Percentiles rank a stretch among this genome's conserved stretches.
These are phyloP conservation scores for Naumovozyma dairenensis DNA, from an alignment of 805 yeast species.

Conservation along the genomic window DNA sequence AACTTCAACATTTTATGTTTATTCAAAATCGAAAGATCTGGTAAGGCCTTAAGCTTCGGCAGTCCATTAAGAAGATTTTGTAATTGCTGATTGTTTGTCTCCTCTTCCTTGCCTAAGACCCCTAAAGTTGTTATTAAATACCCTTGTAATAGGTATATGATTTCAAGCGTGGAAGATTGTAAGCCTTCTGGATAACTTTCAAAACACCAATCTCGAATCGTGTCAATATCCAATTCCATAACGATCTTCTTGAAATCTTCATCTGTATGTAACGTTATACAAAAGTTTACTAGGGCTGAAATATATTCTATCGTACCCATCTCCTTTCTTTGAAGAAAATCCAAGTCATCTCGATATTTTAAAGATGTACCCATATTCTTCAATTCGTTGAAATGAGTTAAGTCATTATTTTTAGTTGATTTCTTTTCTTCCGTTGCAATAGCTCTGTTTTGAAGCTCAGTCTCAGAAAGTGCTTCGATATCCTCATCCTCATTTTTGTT, in stretches of 20 bases:
- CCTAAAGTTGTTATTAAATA: conserved; percentile 4
- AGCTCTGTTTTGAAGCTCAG: conserved; percentile 1
- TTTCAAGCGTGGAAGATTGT: conserved; percentile 1
- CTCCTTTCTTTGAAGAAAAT: conserved; percentile 23
- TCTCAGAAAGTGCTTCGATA: conserved; percentile 5
- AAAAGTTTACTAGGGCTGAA: conserved; percentile 18
- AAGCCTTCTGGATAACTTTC: background rate
- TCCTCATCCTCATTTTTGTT: conserved; percentile 10
- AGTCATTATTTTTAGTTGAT: conserved; percentile 1
- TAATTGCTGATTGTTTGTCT: too few species aligned
- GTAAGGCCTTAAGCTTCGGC: too few species aligned
- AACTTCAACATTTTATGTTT: too few species aligned
- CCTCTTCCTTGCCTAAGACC: too few species aligned
- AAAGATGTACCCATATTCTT: conserved; percentile 28
- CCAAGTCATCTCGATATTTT: conserved; percentile 29
- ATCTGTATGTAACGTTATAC: conserved; percentile 13
- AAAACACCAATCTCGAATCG: conserved; percentile 19
- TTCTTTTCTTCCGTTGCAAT: conserved; percentile 3
- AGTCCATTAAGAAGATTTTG: too few species aligned
- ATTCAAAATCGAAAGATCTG: too few species aligned
- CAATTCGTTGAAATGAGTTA: conserved; percentile 19
- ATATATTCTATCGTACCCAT: conserved; percentile 2
- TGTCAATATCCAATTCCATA: conserved; percentile 10
- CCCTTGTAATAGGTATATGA: conserved; percentile 12
- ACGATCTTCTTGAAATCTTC: conserved; percentile 12